A percentile compares a stretch with the other conserved stretches of the same genome.
Conservation (phyloP, 768 basidiomycete genomes). For the Arthromyces matolae region DNA sequence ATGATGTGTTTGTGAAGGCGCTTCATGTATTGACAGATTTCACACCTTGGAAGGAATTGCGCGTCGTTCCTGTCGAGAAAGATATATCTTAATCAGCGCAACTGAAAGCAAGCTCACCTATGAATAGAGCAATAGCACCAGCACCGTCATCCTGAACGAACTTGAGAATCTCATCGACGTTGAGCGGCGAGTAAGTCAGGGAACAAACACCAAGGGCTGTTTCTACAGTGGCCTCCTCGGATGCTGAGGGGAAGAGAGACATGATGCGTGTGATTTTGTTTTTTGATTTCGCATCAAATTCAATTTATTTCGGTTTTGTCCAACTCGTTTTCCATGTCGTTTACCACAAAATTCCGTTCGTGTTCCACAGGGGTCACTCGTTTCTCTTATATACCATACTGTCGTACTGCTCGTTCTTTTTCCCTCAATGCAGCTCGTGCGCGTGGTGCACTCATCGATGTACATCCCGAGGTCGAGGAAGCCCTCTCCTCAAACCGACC, state of each 20-base stretch:
- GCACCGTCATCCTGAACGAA: constrained; percentile 62
- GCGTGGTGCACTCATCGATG: constrained; percentile 47
- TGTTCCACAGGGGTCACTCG: neutral
- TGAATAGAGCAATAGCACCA: constrained; percentile 73
- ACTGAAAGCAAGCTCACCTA: constrained; percentile 40
- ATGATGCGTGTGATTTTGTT: neutral
- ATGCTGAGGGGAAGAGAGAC: constrained; percentile 28
- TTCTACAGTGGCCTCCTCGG: constrained; percentile 39
- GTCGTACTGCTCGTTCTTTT: neutral
- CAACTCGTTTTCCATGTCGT: neutral
- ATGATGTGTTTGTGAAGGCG: neutral
- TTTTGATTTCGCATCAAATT: neutral
- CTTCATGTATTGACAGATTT: neutral
- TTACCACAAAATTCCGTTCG: too few species aligned
- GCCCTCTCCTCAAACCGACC: constrained; percentile 64
- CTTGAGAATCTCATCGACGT: constrained; percentile 52
- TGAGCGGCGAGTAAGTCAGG: constrained; percentile 57
- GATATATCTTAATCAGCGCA: neutral
- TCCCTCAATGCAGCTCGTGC: constrained; percentile 6
- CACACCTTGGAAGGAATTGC: constrained; percentile 79
- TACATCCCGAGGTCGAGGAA: constrained; percentile 81
- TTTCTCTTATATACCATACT: neutral
- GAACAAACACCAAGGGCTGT: constrained; percentile 48
- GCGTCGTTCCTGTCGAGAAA: constrained; percentile 54
- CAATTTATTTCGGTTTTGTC: neutral